Evolutionary conservation across 768 basidiomycete species (phyloP).

Genomic region (Boletus subparvulus): DNA sequence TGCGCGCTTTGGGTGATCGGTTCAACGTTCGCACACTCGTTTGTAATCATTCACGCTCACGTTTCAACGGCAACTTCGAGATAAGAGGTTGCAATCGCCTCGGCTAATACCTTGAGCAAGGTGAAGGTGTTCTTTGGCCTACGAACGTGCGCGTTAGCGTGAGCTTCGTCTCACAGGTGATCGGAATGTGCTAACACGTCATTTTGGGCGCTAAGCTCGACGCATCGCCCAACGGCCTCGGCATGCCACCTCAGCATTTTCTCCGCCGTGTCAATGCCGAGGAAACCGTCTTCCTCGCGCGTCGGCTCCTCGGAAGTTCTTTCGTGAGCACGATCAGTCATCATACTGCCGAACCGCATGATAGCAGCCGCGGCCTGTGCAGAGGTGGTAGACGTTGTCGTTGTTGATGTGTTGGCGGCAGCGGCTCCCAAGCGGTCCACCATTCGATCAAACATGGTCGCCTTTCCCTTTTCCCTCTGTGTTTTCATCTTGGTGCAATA

Average conservation of each 20-base stretch:
- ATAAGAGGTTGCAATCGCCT: slow-evolving; percentile 79
- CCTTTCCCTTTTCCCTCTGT: slow-evolving; percentile 59
- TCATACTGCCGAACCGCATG: slow-evolving; percentile 86
- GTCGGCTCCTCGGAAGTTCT: slow-evolving; percentile 64
- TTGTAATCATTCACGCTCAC: slow-evolving; percentile 46
- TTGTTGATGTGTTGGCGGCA: slow-evolving; percentile 60
- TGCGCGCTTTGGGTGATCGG: slow-evolving; percentile 52
- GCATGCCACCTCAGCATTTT: slow-evolving; percentile 97
- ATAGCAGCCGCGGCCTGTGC: slow-evolving; percentile 86
- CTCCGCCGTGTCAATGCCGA: slow-evolving; percentile 77
- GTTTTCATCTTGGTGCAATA: slow-evolving; percentile 47
- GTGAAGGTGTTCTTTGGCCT: slow-evolving; percentile 90
- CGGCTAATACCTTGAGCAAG: slow-evolving; percentile 80
- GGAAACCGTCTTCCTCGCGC: slow-evolving; percentile 77
- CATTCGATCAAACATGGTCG: slow-evolving; percentile 85
- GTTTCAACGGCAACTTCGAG: slow-evolving; percentile 91
- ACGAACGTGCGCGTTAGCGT: slow-evolving; percentile 7
- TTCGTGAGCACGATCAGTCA: slow-evolving; percentile 49
- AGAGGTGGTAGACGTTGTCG: slow-evolving; percentile 63
- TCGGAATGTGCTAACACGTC: slow-evolving; percentile 69
- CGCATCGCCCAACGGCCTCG: slow-evolving; percentile 91
- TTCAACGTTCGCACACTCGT: not conserved
- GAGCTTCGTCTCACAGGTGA: not conserved
- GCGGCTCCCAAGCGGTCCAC: slow-evolving; percentile 81
- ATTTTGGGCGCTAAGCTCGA: slow-evolving; percentile 76